A percentile compares a stretch with the other conserved stretches of the same genome.
These are phyloP conservation scores for Colletotrichum falcatum DNA, from an alignment of 2,329 filamentous ascomycete species.

Conservation along the genomic window DNA sequence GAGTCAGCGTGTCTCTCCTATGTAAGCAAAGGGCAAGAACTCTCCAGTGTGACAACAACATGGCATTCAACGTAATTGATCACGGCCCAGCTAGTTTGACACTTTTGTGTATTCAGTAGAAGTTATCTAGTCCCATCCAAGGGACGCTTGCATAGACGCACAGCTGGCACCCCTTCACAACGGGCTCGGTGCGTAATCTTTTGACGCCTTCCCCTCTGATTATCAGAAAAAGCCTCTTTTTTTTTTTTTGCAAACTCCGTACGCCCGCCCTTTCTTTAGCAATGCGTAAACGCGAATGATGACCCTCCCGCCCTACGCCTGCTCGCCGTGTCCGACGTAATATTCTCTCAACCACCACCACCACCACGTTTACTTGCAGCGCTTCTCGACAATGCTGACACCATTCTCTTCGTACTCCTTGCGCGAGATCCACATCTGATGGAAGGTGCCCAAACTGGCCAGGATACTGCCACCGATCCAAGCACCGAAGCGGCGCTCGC, in stretches of 20 bases:
- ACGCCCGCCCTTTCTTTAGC: slow-evolving; percentile 34
- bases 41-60: not conserved
- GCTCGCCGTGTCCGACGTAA: slow-evolving; percentile 20
- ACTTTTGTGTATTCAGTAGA: slow-evolving; percentile 31
- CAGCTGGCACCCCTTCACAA: slow-evolving; percentile 18
- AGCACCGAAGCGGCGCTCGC: slow-evolving; percentile 89
- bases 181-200: slow-evolving; percentile 20
- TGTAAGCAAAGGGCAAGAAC: not conserved
- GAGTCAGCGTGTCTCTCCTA: not conserved
- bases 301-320: slow-evolving; percentile 34
- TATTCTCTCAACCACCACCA: not conserved
- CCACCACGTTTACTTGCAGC: slow-evolving; percentile 77
- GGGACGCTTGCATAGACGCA: slow-evolving; percentile 1
- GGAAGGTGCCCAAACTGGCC: slow-evolving; percentile 94
- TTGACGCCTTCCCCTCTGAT: slow-evolving; percentile 23
- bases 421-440: slow-evolving; percentile 98
- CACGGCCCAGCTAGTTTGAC: not conserved
- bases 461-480: slow-evolving; percentile 98
- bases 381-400: slow-evolving; percentile 89
- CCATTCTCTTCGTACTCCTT: slow-evolving; percentile 99
- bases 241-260: slow-evolving; percentile 38
- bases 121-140: slow-evolving; percentile 4
- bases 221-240: slow-evolving; percentile 26
- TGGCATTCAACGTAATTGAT: not conserved
- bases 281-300: slow-evolving; percentile 30